Evolutionary conservation across 257 asterid species (phyloP).

Genomic region (Osmanthus fragrans): DNA sequence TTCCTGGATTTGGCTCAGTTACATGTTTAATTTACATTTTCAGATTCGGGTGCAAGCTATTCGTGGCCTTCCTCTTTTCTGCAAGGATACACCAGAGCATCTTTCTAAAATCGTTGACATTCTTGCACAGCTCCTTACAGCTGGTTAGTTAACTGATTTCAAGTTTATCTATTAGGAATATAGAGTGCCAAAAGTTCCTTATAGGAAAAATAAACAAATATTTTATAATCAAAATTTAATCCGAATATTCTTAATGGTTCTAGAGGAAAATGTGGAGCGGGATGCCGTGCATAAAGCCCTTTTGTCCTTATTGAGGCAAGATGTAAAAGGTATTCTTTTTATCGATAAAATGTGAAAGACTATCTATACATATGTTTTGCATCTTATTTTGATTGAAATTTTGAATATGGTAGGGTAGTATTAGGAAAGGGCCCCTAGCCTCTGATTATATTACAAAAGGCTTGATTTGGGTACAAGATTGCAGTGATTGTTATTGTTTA

Average conservation of each 20-base stretch:
- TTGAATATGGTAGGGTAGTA: background rate
- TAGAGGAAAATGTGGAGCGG: conserved; percentile 96
- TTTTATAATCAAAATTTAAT: conserved; percentile 8
- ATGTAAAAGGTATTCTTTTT: conserved; percentile 63
- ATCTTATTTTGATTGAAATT: conserved; percentile 9
- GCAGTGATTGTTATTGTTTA: background rate
- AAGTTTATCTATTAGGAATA: conserved; percentile 11
- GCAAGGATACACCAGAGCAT: conserved; percentile 96
- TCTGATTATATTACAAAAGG: background rate
- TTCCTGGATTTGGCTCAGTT: conserved; percentile 17
- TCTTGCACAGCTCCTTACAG: conserved; percentile 94
- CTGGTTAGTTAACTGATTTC: conserved; percentile 53
- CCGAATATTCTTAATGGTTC: conserved; percentile 19
- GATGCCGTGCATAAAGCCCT: conserved; percentile 97
- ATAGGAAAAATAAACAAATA: background rate
- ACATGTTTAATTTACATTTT: conserved; percentile 12
- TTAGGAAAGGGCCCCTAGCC: background rate
- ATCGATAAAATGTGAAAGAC: conserved; percentile 17
- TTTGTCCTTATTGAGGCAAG: conserved; percentile 86
- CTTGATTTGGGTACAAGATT: background rate
- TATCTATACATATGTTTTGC: conserved; percentile 11
- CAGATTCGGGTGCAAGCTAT: conserved; percentile 95
- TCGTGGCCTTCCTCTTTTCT: conserved; percentile 95
- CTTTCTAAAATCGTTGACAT: conserved; percentile 91
- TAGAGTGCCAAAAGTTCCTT: conserved; percentile 3